Conservation (phyloP, 352 stramenopile species). For the Phytophthora rubi region DNA sequence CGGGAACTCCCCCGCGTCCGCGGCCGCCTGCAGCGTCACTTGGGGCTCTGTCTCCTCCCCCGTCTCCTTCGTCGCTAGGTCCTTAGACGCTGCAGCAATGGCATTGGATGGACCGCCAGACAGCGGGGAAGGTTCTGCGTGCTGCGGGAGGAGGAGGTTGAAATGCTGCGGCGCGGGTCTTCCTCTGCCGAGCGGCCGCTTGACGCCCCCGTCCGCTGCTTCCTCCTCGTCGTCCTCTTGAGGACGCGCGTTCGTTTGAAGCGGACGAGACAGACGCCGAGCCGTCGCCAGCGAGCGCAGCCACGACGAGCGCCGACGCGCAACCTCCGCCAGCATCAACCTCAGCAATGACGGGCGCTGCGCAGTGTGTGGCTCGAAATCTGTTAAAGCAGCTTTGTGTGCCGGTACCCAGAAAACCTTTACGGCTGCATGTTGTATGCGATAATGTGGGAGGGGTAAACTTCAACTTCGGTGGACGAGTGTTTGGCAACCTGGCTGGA, state of each 20-base stretch:
- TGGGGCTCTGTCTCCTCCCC: neutral
- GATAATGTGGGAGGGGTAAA: neutral
- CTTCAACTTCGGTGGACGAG: neutral
- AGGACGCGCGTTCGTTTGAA: constrained; percentile 20
- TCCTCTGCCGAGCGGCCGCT: neutral
- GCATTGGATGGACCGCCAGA: neutral
- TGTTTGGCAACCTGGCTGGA: too few species aligned
- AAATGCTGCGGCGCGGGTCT: constrained; percentile 4
- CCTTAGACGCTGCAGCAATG: constrained; percentile 6
- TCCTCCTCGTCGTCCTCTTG: constrained; percentile 9
- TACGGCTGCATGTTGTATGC: neutral
- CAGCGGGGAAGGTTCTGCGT: neutral
- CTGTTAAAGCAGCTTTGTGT: constrained; percentile 1
- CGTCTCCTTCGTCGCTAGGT: neutral
- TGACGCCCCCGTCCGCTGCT: neutral
- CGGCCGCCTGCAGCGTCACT: constrained; percentile 11
- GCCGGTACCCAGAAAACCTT: neutral
- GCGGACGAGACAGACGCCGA: constrained; percentile 24
- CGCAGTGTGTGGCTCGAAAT: constrained; percentile 31
- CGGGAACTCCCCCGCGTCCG: constrained; percentile 12
- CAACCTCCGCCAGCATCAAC: constrained; percentile 36
- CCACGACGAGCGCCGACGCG: constrained; percentile 32
- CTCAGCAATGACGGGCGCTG: constrained; percentile 4
- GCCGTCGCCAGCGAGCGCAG: constrained; percentile 28
- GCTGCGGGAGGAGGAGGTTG: constrained; percentile 16